A percentile compares a stretch with the other conserved stretches of the same genome.
These are phyloP conservation scores for Lentinula aciculospora DNA, from an alignment of 768 basidiomycete genomes.

Conservation along the genomic window DNA sequence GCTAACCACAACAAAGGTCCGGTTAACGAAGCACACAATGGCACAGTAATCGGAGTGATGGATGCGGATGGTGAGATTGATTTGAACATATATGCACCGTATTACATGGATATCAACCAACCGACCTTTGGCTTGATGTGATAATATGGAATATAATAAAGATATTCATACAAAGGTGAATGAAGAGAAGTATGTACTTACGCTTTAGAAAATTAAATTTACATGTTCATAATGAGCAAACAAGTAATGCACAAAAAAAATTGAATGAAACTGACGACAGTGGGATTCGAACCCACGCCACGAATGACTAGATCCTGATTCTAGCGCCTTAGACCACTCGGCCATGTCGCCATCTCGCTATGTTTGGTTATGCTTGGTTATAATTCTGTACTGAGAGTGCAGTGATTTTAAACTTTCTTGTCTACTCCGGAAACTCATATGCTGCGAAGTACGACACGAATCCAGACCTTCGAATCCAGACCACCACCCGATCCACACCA, in stretches of 20 bases:
- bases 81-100: neutral
- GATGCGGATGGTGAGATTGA: neutral
- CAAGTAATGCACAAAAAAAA: neutral
- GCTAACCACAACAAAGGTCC: neutral
- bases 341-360: neutral
- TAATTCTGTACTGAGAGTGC: too few species aligned
- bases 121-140: neutral
- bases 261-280: conserved; percentile 13
- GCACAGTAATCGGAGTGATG: neutral
- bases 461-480: too few species aligned
- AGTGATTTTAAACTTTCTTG: too few species aligned
- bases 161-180: neutral
- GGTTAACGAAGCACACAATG: neutral
- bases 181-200: too few species aligned
- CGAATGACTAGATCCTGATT: conserved; percentile 13
- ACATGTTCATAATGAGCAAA: too few species aligned
- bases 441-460: too few species aligned
- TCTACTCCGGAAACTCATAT: too few species aligned
- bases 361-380: too few species aligned
- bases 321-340: neutral
- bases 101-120: neutral
- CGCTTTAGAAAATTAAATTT: too few species aligned
- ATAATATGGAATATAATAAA: neutral
- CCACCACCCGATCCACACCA: too few species aligned
- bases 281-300: conserved; percentile 22